Evolutionary conservation across 345 rosid genomes (phyloP).

Genomic region (Corchorus capsularis): DNA sequence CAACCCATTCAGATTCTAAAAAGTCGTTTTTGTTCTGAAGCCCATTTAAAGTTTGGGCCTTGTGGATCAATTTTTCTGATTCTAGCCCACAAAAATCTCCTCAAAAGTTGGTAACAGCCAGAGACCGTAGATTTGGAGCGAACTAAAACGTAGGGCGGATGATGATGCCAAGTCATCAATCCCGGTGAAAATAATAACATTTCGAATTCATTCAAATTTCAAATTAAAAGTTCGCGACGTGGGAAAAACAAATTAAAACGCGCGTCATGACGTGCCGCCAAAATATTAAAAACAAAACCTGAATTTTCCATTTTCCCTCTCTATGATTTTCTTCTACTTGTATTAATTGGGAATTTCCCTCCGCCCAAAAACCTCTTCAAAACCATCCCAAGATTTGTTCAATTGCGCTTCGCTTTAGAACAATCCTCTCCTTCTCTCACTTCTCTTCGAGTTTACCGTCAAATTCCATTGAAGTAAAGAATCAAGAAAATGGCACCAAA

Average conservation of each 20-base stretch:
- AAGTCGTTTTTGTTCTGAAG: too few relatives aligned
- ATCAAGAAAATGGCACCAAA: constrained; percentile 39
- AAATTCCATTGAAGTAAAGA: background rate
- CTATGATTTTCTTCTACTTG: background rate
- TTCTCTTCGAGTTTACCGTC: background rate
- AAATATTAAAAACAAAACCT: constrained; percentile 8
- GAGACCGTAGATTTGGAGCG: too few relatives aligned
- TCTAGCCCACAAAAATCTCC: too few relatives aligned
- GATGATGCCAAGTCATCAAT: constrained; percentile 11
- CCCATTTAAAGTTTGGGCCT: too few relatives aligned
- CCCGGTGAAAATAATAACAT: background rate
- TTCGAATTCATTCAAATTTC: too few relatives aligned
- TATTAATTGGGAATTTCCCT: constrained; percentile 1
- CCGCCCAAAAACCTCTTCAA: background rate
- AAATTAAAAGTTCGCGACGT: background rate
- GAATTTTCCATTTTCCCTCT: constrained; percentile 1
- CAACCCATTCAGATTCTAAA: too few relatives aligned
- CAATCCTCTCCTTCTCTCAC: background rate
- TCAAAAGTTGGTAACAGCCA: too few relatives aligned
- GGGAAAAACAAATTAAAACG: background rate
- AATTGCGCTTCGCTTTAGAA: background rate
- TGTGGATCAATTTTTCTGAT: too few relatives aligned
- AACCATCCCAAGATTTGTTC: background rate
- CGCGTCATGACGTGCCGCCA: constrained; percentile 16
- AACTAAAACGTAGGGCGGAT: background rate